Evolutionary conservation across 148 eudicot species (phyloP).

Genomic region (Vaccinium myrtillus): DNA sequence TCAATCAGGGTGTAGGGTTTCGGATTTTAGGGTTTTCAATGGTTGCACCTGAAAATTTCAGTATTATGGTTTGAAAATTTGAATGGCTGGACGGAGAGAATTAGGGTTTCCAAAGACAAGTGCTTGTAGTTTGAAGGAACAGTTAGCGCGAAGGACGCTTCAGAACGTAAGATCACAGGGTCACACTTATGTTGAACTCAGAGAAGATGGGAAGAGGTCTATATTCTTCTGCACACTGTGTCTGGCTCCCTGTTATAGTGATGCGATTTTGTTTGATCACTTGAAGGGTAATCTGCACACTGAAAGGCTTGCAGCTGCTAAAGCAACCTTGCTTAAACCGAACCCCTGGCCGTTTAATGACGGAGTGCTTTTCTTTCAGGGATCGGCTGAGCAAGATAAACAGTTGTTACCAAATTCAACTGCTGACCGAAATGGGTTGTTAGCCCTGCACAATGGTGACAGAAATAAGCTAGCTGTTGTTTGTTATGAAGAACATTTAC

Average conservation of each 20-base stretch:
- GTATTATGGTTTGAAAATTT: slow-evolving; percentile 18
- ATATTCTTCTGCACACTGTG: slow-evolving; percentile 86
- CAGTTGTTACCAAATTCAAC: slow-evolving; percentile 19
- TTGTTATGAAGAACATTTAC: slow-evolving; percentile 22
- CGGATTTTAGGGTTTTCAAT: neutral
- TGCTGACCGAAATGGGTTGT: slow-evolving; percentile 16
- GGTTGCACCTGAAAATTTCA: neutral
- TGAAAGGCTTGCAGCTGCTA: slow-evolving; percentile 54
- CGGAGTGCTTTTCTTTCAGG: slow-evolving; percentile 74
- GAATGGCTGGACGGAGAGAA: slow-evolving; percentile 58
- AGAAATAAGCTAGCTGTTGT: slow-evolving; percentile 56
- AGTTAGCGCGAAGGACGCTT: slow-evolving; percentile 55
- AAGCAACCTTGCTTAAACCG: slow-evolving; percentile 64
- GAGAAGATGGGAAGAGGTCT: slow-evolving; percentile 73
- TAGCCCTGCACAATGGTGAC: slow-evolving; percentile 19
- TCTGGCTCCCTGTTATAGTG: slow-evolving; percentile 76
- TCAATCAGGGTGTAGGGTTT: neutral
- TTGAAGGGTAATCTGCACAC: slow-evolving; percentile 71
- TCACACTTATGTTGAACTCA: slow-evolving; percentile 79
- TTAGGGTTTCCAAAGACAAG: slow-evolving; percentile 55
- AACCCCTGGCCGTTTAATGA: slow-evolving; percentile 93
- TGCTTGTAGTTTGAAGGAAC: slow-evolving; percentile 57
- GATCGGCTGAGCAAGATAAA: slow-evolving; percentile 29
- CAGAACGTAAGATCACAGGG: slow-evolving; percentile 64
- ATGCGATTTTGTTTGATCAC: slow-evolving; percentile 60